Conservation (phyloP, 2,329 filamentous ascomycete genomes). For the Fusarium floridanum region DNA sequence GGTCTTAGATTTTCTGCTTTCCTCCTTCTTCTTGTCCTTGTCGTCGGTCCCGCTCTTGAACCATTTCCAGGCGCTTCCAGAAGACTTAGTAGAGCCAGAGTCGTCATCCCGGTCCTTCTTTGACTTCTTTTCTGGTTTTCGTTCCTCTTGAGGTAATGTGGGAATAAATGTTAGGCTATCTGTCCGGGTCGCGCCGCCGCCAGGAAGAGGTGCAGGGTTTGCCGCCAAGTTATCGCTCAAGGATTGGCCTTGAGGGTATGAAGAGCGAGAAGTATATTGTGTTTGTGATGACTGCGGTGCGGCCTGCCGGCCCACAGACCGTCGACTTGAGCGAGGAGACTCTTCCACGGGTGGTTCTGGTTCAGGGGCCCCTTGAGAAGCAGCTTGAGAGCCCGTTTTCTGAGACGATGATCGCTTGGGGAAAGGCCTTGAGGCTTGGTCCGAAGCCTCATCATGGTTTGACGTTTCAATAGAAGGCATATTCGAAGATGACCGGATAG, state of each 20-base stretch:
- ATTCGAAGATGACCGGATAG: constrained; percentile 51
- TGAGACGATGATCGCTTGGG: constrained; percentile 70
- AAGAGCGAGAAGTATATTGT: constrained; percentile 46
- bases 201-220: constrained; percentile 75
- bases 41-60: constrained; percentile 83
- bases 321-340: constrained; percentile 58
- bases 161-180: constrained; percentile 86
- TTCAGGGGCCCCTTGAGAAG: constrained; percentile 49
- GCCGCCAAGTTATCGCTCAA: constrained; percentile 48
- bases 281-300: constrained; percentile 40
- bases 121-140: constrained; percentile 78
- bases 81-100: constrained; percentile 75
- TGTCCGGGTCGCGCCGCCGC: constrained; percentile 75
- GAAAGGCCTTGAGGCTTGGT: constrained; percentile 52
- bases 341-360: constrained; percentile 52
- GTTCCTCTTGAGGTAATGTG: constrained; percentile 76
- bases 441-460: constrained; percentile 57
- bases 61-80: constrained; percentile 78
- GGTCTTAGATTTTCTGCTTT: constrained; percentile 76
- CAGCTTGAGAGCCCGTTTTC: constrained; percentile 58
- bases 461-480: constrained; percentile 74
- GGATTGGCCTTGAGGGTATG: constrained; percentile 45
- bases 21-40: constrained; percentile 70
- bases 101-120: constrained; percentile 80
- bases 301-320: constrained; percentile 33